phyloP scores from a whole-genome alignment of 805 yeast species.

The Starmerella geochares region DNA sequence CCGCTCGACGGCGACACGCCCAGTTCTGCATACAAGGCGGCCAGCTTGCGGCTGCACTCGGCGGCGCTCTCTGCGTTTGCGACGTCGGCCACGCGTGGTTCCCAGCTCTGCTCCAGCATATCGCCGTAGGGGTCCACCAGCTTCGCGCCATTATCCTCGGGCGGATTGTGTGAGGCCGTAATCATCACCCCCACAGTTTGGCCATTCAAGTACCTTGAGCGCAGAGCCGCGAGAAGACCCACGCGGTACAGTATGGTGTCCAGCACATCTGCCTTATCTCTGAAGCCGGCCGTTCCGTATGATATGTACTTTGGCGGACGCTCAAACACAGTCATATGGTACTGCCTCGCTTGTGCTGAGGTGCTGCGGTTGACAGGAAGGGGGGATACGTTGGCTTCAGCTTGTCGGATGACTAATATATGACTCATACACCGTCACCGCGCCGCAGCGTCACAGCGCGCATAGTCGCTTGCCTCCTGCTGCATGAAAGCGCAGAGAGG shows the following conservation, averaged over 20 bases:
- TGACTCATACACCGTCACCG: too few species aligned
- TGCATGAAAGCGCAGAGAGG: too few species aligned
- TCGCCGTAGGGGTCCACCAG: conserved; percentile 89
- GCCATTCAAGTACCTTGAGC: conserved; percentile 63
- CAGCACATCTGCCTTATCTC: conserved; percentile 57
- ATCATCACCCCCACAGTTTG: conserved; percentile 88
- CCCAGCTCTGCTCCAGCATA: conserved; percentile 82
- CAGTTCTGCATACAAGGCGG: conserved; percentile 34
- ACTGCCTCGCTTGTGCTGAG: neutral
- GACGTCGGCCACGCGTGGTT: conserved; percentile 60
- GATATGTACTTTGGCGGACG: conserved; percentile 31
- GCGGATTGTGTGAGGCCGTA: conserved; percentile 92
- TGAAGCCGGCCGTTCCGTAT: conserved; percentile 97
- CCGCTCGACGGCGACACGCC: conserved; percentile 39
- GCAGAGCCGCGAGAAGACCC: conserved; percentile 68
- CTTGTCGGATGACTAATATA: too few species aligned
- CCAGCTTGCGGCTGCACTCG: conserved; percentile 37
- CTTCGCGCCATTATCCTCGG: conserved; percentile 83
- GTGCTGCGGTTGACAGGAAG: too few species aligned
- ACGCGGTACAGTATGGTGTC: conserved; percentile 78
- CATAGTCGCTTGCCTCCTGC: too few species aligned
- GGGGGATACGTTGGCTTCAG: too few species aligned
- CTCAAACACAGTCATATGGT: conserved; percentile 4
- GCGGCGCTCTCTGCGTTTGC: conserved; percentile 56
- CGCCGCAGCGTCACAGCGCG: too few species aligned